Evolutionary conservation across 2,329 filamentous ascomycete species (phyloP), one percentile per base, ranked within the genome.

Genomic region (Pseudocercospora fijiensis): DNA sequence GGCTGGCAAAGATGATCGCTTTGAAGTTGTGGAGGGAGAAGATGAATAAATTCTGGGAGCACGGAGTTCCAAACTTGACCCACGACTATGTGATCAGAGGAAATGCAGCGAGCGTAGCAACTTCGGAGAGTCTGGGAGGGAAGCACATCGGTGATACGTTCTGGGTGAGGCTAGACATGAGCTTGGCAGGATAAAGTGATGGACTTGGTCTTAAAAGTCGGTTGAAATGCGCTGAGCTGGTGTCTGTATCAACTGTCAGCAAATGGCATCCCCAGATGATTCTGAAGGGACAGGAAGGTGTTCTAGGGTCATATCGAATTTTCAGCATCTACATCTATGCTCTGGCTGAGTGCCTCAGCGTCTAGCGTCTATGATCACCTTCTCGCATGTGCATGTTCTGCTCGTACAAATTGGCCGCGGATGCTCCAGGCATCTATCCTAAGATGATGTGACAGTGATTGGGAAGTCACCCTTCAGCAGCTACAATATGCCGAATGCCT

Each of bases 11-110:
- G 73, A 79, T 80, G 0, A 77, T 91, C 3, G 84, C 84, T 0
- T 77, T 80, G 24, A 88, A 83, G 71, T 73, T 90, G 2, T 81
- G 90, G 52, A 77, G 77, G 3, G 81, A 86, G 43, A 78, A 82
- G 53, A 77, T 83, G 33, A 67, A 67, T 79, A 78, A 1, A 69
- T 72, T 72, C n/a, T 69, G 64, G 65, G 70, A 72, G 52, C 66
- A 68, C 13, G 26, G 75, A 7, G 63, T 71, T 5, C 84, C 85
- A 41, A 82, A 79, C 6, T 85, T 83, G 79, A 83, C 81, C 26
- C 82, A 85, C 64, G 88, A 88, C 1, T 87, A 91, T 74, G 88
- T 91, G 0, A 82, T 85, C 2, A 77, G 81, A 0, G 81, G 82
- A 0, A 91, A 91, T 67, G 63, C 73, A 1, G 82, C 83, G 45